Evolutionary conservation across 768 basidiomycete species (phyloP), one percentile per base, ranked within the genome.

Genomic region (Coprinopsis marcescibilis): DNA sequence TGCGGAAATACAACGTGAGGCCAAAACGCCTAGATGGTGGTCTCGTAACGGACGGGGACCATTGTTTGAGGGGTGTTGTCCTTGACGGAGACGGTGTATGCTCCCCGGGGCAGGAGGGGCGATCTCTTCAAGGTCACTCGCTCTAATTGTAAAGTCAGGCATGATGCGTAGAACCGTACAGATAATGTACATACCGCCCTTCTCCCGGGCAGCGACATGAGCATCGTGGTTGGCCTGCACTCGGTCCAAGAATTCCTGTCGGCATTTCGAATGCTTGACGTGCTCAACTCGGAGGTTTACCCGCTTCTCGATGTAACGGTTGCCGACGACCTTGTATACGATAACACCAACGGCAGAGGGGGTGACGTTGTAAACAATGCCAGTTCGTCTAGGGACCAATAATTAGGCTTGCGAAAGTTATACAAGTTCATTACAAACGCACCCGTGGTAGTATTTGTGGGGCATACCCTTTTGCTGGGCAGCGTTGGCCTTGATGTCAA

Each of bases 391-490:
- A 36, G 32, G 6, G n/a, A 30, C n/a, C 17, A 13, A 8, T n/a
- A 38, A 26, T 46, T 21, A 26, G 32, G 45, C 21, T 44, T 37
- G 15, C 7, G 19, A 40, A 23, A 23, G 46, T 38, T 15, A n/a
- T 52, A 45, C 13, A 44, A 41, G 46, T 50, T 21, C 29, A 27
- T 42, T 10, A 41, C 20, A 27, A 32, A 81, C 90, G 57, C 54
- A 93, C 92, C 89, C 91, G 59, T 93, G 91, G 77, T 93, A 93
- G 80, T 79, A 94, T 73, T 97, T 97, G 79, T 97, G 95, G 67
- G 94, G 94, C 92, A 98, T 96, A 70, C 96, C 96, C 86, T 94
- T 95, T 83, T 99, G 96, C 71, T 96, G 89, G 35, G 96, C 90
- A 50, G 94, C 81, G 64, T 99, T 98, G 57, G 95, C 95, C 77